Evolutionary conservation across 2,329 filamentous ascomycete genomes (phyloP).

Genomic region (Scedosporium apiospermum): DNA sequence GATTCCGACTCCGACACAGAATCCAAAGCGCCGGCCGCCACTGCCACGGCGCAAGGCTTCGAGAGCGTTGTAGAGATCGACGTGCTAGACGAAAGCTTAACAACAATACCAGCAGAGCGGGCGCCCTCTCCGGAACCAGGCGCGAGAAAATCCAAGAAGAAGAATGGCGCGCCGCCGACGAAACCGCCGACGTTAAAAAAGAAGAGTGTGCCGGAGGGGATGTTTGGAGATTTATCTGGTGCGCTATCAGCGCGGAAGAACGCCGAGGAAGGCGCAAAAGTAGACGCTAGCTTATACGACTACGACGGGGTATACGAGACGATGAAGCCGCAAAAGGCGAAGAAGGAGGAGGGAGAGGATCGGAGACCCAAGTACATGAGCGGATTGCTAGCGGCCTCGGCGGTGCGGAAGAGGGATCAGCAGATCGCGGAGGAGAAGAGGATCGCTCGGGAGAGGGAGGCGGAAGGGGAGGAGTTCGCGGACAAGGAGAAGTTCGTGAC

Average conservation of each 20-base stretch:
- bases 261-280: slow-evolving; percentile 52
- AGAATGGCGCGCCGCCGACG: slow-evolving; percentile 18
- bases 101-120: slow-evolving; percentile 13
- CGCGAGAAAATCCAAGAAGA: slow-evolving; percentile 19
- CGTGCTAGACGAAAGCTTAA: slow-evolving; percentile 27
- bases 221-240: slow-evolving; percentile 59
- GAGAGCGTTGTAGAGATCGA: slow-evolving; percentile 57
- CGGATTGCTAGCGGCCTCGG: slow-evolving; percentile 61
- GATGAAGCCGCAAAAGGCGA: slow-evolving; percentile 55
- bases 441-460: slow-evolving; percentile 66
- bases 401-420: slow-evolving; percentile 67
- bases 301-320: slow-evolving; percentile 78
- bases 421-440: slow-evolving; percentile 73
- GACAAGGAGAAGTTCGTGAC: slow-evolving; percentile 85
- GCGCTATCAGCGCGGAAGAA: slow-evolving; percentile 53
- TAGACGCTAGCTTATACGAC: slow-evolving; percentile 72
- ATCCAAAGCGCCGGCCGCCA: slow-evolving; percentile 17
- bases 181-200: slow-evolving; percentile 34
- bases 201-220: slow-evolving; percentile 30
- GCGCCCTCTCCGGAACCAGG: neutral
- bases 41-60: slow-evolving; percentile 27
- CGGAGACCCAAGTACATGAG: slow-evolving; percentile 72
- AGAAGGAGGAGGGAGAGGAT: slow-evolving; percentile 48
- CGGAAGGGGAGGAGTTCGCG: slow-evolving; percentile 69
- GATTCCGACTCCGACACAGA: slow-evolving; percentile 41